Evolutionary conservation across 208 protist species (phyloP).

Genomic region (Herpetomonas samuelpessoai): DNA sequence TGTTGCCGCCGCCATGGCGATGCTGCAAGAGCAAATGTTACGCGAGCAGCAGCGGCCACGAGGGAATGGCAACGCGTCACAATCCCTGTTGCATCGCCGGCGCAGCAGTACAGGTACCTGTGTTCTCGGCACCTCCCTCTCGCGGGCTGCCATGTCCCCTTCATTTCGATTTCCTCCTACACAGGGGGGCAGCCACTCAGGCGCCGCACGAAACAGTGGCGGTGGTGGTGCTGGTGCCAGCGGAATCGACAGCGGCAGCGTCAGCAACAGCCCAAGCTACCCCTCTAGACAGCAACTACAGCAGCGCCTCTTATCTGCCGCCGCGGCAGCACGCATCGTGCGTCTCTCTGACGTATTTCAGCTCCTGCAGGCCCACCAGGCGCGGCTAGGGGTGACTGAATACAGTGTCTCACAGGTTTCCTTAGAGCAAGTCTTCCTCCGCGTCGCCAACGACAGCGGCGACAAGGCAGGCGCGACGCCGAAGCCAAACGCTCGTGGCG

Average conservation of each 20-base stretch:
- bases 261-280: background rate
- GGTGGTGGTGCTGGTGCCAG: background rate
- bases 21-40: conserved; percentile 16
- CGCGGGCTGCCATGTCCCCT: background rate
- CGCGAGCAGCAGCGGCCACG: background rate
- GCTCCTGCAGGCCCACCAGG: conserved; percentile 29
- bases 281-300: too few relatives aligned
- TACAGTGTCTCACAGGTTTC: conserved; percentile 72
- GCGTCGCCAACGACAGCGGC: conserved; percentile 31
- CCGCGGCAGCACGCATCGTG: conserved; percentile 10
- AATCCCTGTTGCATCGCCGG: conserved; percentile 17
- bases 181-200: too few relatives aligned
- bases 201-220: background rate
- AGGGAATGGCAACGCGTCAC: background rate
- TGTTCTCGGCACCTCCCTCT: background rate
- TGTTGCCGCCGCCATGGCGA: conserved; percentile 22
- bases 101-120: conserved; percentile 2
- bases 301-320: conserved; percentile 5
- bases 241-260: background rate
- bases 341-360: conserved; percentile 47
- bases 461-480: background rate
- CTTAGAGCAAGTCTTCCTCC: conserved; percentile 72
- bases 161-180: too few relatives aligned
- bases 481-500: conserved; percentile 1
- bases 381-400: conserved; percentile 48